A percentile compares a stretch with the other conserved stretches of the same genome.
Conservation (phyloP, 2,329 filamentous ascomycete genomes). For the Phaeosphaeria sp. region DNA sequence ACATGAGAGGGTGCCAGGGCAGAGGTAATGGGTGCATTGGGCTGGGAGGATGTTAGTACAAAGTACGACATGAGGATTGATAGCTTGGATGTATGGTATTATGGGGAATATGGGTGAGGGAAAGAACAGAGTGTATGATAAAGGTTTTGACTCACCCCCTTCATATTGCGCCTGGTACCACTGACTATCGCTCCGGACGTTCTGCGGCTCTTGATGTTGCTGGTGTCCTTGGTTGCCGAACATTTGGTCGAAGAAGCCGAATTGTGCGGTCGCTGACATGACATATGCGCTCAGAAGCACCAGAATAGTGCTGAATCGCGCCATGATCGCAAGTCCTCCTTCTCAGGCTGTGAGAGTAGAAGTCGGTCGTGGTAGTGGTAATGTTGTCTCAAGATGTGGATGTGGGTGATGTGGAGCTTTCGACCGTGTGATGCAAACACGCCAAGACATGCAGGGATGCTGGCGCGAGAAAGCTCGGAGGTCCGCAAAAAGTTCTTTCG, state of each 20-base stretch:
- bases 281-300: constrained; percentile 59
- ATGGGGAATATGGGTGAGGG: too few species aligned
- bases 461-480: constrained; percentile 16
- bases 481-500: constrained; percentile 32
- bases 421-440: constrained; percentile 11
- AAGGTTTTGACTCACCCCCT: constrained; percentile 58
- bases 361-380: constrained; percentile 18
- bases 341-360: neutral
- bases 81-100: too few species aligned
- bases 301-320: constrained; percentile 41
- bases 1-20: constrained; percentile 91
- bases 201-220: constrained; percentile 69
- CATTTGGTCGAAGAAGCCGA: constrained; percentile 99
- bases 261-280: constrained; percentile 75
- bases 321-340: constrained; percentile 28
- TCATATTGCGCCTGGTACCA: constrained; percentile 79
- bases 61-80: too few species aligned
- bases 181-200: constrained; percentile 81
- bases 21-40: constrained; percentile 92
- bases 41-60: constrained; percentile 56
- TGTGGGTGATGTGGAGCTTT: constrained; percentile 25
- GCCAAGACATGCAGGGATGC: constrained; percentile 20
- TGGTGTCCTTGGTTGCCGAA: constrained; percentile 72
- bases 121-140: too few species aligned
- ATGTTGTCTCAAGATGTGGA: constrained; percentile 27